These are phyloP conservation scores for Carex arenaria DNA, from an alignment of 202 grass and related monocot species.

Conservation along the genomic window DNA sequence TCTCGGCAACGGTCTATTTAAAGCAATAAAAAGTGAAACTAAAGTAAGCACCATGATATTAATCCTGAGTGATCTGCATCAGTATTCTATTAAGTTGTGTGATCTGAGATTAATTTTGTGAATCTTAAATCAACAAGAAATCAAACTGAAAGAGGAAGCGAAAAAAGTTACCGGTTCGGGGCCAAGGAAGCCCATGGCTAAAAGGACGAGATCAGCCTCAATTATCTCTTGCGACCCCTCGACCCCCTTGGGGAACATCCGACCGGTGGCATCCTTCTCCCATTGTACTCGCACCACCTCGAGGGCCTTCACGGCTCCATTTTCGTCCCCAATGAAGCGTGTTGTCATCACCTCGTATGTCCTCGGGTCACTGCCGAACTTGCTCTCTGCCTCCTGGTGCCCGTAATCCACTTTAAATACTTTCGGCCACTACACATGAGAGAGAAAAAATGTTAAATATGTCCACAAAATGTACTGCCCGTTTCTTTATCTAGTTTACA, in stretches of 20 bases:
- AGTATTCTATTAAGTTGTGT: background rate
- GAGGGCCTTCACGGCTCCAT: slow-evolving; percentile 75
- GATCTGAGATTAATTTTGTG: background rate
- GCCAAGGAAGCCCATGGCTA: slow-evolving; percentile 95
- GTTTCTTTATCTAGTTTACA: background rate
- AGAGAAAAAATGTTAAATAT: background rate
- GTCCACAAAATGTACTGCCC: background rate
- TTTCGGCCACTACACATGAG: slow-evolving; percentile 68
- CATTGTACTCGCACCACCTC: slow-evolving; percentile 65
- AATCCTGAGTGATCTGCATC: background rate
- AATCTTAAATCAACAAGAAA: background rate
- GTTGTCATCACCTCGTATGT: slow-evolving; percentile 82
- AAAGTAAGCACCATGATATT: background rate
- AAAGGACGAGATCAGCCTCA: slow-evolving; percentile 81
- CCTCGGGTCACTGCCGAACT: slow-evolving; percentile 92
- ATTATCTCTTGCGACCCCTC: slow-evolving; percentile 72
- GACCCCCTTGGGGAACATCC: slow-evolving; percentile 61
- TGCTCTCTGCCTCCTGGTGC: slow-evolving; percentile 78
- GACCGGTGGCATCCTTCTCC: slow-evolving; percentile 64
- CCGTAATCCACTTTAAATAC: slow-evolving; percentile 93
- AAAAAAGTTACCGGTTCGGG: slow-evolving; percentile 67
- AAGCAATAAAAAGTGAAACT: background rate
- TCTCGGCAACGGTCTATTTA: slow-evolving; percentile 59
- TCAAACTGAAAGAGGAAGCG: background rate
- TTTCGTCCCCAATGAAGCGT: slow-evolving; percentile 74